Conservation (phyloP, 78 protist genomes). For the Bodo saltans region DNA sequence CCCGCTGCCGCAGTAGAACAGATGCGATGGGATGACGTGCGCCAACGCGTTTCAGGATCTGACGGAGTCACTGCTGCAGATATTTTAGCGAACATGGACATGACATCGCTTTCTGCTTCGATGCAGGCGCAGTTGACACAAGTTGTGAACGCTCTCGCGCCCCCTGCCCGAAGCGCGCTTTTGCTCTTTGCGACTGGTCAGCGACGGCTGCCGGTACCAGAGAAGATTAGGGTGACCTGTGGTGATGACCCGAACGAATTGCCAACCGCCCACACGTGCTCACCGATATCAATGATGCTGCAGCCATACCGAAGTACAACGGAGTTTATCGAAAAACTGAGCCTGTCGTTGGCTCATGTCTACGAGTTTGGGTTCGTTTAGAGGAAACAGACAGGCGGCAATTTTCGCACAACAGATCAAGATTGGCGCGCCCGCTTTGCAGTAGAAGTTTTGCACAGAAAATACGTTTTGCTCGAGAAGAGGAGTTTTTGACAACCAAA, state of each 20-base stretch:
- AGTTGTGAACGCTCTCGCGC: not conserved
- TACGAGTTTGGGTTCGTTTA: not conserved
- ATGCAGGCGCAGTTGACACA: not conserved
- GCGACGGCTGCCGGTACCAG: not conserved
- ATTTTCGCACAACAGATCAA: not conserved
- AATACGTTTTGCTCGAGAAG: not conserved
- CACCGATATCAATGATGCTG: not conserved
- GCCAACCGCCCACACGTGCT: not conserved
- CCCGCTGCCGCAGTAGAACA: not conserved
- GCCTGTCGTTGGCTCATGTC: not conserved
- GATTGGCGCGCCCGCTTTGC: not conserved
- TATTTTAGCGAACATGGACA: not conserved
- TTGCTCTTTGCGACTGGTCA: not conserved
- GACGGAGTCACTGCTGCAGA: not conserved
- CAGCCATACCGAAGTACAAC: not conserved
- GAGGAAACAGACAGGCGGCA: too few species aligned
- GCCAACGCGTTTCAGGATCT: not conserved
- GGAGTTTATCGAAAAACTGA: not conserved
- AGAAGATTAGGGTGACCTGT: not conserved
- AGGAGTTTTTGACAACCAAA: not conserved
- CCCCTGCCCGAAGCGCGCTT: not conserved
- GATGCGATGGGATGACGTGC: not conserved
- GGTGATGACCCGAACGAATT: not conserved
- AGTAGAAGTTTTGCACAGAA: not conserved
- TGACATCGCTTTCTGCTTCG: not conserved